phyloP scores from a whole-genome alignment of 140 eudicot genomes.

The Senecio squalidus region DNA sequence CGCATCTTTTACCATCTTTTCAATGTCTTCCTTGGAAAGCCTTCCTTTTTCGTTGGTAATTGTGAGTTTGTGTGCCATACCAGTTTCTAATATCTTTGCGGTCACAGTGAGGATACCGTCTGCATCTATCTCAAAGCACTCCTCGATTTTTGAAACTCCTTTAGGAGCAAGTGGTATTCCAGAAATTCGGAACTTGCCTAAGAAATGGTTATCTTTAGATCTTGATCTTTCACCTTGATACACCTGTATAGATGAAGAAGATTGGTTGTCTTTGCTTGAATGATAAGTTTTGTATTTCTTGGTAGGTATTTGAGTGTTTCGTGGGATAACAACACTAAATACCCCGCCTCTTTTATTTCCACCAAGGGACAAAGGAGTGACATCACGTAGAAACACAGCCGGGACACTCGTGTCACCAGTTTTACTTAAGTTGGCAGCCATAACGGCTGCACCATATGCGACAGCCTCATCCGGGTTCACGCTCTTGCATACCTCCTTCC shows the following conservation, averaged over 20 bases:
- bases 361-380: constrained; percentile 30
- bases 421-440: constrained; percentile 25
- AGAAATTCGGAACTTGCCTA: constrained; percentile 7
- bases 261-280: constrained; percentile 16
- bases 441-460: constrained; percentile 28
- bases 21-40: constrained; percentile 13
- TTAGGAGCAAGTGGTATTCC: constrained; percentile 21
- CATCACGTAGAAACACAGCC: constrained; percentile 12
- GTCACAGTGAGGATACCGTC: constrained; percentile 28
- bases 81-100: constrained; percentile 5
- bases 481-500: constrained; percentile 27
- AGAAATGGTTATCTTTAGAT: constrained; percentile 17
- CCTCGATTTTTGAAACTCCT: neutral
- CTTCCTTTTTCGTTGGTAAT: constrained; percentile 16
- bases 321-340: constrained; percentile 15
- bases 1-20: constrained; percentile 20
- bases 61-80: neutral
- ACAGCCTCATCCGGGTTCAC: constrained; percentile 30
- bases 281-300: neutral
- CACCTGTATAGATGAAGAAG: neutral
- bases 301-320: constrained; percentile 25
- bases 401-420: neutral
- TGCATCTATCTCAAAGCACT: constrained; percentile 17
- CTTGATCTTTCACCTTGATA: constrained; percentile 21
- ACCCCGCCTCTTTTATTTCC: neutral